Evolutionary conservation across 73 alveolate genomes (phyloP), one percentile per base, ranked within the genome.

Genomic region (Paramecium primaurelia): DNA sequence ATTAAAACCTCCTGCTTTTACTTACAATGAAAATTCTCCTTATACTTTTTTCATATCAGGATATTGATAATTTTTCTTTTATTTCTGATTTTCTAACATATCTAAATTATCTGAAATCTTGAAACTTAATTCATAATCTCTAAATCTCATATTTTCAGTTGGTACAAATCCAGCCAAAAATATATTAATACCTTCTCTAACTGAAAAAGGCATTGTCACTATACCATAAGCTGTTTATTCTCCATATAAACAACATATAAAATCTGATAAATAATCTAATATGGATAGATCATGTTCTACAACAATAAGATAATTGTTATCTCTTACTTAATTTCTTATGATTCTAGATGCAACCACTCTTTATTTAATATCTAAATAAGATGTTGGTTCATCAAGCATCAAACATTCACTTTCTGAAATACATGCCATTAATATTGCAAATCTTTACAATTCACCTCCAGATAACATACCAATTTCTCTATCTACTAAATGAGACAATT

Each of bases 311-410:
- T 98, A 98, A 71, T 98, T 98, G 88, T 98, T 97, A 54, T 95
- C 93, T n/a, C 93, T 73, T 40, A 96, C 71, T 16, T 97, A 94
- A 73, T 95, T 86, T 92, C 99, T 93, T 83, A 98, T 97, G 32
- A 97, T 95, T 69, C 96, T 96, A 8, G 99, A 99, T 30, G 99
- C 99, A 42, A 96, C 94, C 68, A 98, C 96, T 87, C 99, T 93
- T 92, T 98, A 98, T 73, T 94, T 97, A 38, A 99, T 99, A 93
- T 99, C 99, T 75, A 99, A 95, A 87, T 99, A 99, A 12, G 99
- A 96, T 22, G 99, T 94, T 4, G 99, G 99, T 95, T 99, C 99
- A 94, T 99, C 99, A 87, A 99, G 98, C 99, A 99, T 99, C 93
- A 98, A 98, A 54, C 98, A 98, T 84, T 99, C 99, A n/a, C 98